Evolutionary conservation across 768 basidiomycete species (phyloP).

Genomic region (Phylloporus sp.): DNA sequence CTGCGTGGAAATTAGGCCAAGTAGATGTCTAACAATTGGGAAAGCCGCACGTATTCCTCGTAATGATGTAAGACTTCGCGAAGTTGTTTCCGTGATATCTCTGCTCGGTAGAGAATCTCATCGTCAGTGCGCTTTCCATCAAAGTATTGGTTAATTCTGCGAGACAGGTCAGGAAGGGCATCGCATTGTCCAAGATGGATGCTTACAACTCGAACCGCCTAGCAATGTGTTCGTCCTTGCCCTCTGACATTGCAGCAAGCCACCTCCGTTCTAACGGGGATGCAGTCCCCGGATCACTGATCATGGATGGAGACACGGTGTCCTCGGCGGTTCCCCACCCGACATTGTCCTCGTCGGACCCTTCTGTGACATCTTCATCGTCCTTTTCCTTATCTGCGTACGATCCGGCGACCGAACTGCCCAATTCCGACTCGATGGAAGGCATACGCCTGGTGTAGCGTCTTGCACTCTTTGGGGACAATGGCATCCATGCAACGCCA

Average conservation of each 20-base stretch:
- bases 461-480: conserved; percentile 53
- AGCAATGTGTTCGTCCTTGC: conserved; percentile 63
- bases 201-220: conserved; percentile 76
- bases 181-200: not conserved
- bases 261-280: conserved; percentile 74
- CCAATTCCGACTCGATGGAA: conserved; percentile 43
- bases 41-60: conserved; percentile 73
- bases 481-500: conserved; percentile 43
- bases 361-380: conserved; percentile 32
- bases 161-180: not conserved
- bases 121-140: conserved; percentile 90
- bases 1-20: conserved; percentile 21
- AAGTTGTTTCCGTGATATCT: conserved; percentile 78
- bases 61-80: conserved; percentile 81
- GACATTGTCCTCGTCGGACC: conserved; percentile 42
- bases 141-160: conserved; percentile 87
- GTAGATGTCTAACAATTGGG: not conserved
- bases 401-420: conserved; percentile 34
- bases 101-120: conserved; percentile 87
- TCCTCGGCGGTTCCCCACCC: conserved; percentile 49
- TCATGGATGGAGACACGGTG: conserved; percentile 55
- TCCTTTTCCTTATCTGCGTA: conserved; percentile 31
- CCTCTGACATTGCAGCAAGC: conserved; percentile 88
- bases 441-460: conserved; percentile 41
- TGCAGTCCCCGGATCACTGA: conserved; percentile 77